Percentiles rank a stretch among this genome's conserved stretches.
phyloP scores from a whole-genome alignment of 2,329 filamentous ascomycete genomes.

The Pleomassaria siparia region DNA sequence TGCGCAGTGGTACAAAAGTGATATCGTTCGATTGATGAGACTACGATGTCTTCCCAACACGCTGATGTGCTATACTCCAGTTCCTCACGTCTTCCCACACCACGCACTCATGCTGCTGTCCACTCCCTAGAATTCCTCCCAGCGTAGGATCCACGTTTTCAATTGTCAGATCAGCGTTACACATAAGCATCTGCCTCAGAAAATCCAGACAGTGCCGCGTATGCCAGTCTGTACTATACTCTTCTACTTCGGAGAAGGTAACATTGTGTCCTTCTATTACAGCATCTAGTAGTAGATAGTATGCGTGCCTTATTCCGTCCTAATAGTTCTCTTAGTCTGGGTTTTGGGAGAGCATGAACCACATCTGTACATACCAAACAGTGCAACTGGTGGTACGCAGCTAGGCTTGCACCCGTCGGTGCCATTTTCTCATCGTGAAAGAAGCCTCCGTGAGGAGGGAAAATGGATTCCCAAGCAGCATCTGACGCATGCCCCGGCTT shows the following conservation, averaged over 20 bases:
- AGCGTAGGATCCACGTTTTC: neutral
- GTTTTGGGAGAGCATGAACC: too few species aligned
- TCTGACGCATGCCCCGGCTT: neutral
- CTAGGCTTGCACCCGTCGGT: neutral
- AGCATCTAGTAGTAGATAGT: neutral
- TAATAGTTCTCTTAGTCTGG: too few species aligned
- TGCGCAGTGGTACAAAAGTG: too few species aligned
- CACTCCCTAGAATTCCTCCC: neutral
- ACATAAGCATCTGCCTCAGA: neutral
- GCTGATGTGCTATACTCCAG: neutral
- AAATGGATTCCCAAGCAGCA: neutral
- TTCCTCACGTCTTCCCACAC: neutral
- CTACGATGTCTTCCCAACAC: too few species aligned
- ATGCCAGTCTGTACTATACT: neutral
- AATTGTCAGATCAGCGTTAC: neutral
- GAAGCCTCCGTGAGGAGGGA: neutral
- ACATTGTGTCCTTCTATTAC: neutral
- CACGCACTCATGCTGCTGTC: neutral
- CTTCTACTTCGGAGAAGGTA: neutral
- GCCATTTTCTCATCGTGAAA: neutral
- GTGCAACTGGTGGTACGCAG: neutral
- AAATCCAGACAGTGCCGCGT: neutral
- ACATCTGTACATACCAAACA: too few species aligned
- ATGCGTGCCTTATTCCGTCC: neutral
- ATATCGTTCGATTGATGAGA: too few species aligned